A percentile compares a stretch with the other conserved stretches of the same genome.
These are phyloP conservation scores for Atkinsonella texensis DNA, from an alignment of 2,329 filamentous ascomycete genomes.

Conservation along the genomic window DNA sequence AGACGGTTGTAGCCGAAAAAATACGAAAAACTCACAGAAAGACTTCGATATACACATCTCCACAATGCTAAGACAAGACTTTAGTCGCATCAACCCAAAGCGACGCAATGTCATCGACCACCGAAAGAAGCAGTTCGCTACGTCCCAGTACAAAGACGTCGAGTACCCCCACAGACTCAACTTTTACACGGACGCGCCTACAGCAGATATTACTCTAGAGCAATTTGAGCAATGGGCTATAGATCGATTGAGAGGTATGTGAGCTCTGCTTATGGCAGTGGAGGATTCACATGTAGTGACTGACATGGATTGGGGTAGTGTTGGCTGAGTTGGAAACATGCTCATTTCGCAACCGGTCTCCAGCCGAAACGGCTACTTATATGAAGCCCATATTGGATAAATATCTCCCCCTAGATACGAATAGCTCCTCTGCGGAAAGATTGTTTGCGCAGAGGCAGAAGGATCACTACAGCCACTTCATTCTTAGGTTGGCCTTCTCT, in stretches of 20 bases:
- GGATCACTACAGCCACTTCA: conserved; percentile 97
- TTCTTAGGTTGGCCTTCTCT: conserved; percentile 83
- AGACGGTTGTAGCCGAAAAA: background rate
- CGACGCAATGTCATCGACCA: conserved; percentile 64
- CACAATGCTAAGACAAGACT: conserved; percentile 38
- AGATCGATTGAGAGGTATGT: conserved; percentile 64
- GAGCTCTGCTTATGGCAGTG: no score
- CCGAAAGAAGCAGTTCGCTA: conserved; percentile 78
- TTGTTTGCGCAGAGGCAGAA: conserved; percentile 70
- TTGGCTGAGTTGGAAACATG: conserved; percentile 86
- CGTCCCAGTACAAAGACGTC: conserved; percentile 61
- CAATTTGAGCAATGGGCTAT: conserved; percentile 99
- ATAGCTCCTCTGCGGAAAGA: conserved; percentile 48
- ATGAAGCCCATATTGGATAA: conserved; percentile 83
- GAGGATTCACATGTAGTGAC: background rate
- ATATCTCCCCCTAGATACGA: conserved; percentile 68
- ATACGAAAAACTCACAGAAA: background rate
- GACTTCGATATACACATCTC: background rate
- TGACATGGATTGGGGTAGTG: conserved; percentile 34
- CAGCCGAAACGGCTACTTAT: conserved; percentile 69
- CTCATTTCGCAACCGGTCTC: conserved; percentile 81
- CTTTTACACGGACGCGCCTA: conserved; percentile 81
- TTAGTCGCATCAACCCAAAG: conserved; percentile 52
- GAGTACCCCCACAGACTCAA: conserved; percentile 81
- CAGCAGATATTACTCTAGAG: conserved; percentile 87